A percentile compares a stretch with the other conserved stretches of the same genome.
Evolutionary conservation across 805 yeast genomes (phyloP).

Genomic region (Cyberlindnera suaveolens): DNA sequence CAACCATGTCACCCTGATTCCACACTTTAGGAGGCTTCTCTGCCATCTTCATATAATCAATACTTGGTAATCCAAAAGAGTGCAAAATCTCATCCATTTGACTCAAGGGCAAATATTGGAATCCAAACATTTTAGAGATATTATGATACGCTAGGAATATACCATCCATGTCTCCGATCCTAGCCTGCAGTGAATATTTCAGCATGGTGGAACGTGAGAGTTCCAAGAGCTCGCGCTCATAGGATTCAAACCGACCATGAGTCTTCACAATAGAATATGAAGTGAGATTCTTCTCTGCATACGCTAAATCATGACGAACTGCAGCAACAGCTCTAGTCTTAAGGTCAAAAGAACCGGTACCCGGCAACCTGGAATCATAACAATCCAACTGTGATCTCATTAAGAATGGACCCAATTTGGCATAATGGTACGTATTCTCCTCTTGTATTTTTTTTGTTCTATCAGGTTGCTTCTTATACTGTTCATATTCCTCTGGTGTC

Average conservation of each 20-base stretch:
- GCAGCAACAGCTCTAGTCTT: constrained; percentile 90
- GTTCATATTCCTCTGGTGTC: constrained; percentile 43
- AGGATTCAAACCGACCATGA: constrained; percentile 70
- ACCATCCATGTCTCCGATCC: constrained; percentile 97
- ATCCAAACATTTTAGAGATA: constrained; percentile 74
- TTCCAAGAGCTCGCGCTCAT: constrained; percentile 73
- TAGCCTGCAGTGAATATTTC: constrained; percentile 85
- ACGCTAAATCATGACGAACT: constrained; percentile 65
- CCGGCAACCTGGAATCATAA: constrained; percentile 68
- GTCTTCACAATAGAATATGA: constrained; percentile 61
- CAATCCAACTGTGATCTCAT: constrained; percentile 93
- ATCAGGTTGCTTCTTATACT: constrained; percentile 17
- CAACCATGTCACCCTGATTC: constrained; percentile 6
- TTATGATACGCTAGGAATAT: constrained; percentile 90
- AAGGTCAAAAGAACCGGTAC: constrained; percentile 86
- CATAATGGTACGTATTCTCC: constrained; percentile 59
- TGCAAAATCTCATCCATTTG: constrained; percentile 66
- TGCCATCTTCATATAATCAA: not conserved
- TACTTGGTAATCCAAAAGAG: constrained; percentile 28
- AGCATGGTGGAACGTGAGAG: constrained; percentile 68
- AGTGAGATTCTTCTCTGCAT: constrained; percentile 37
- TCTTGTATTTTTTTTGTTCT: constrained; percentile 17
- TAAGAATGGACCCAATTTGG: constrained; percentile 59
- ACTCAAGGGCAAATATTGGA: constrained; percentile 73
- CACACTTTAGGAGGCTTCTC: constrained; percentile 9